phyloP scores from a whole-genome alignment of 2,329 filamentous ascomycete genomes.

The Arachnopeziza araneosa region DNA sequence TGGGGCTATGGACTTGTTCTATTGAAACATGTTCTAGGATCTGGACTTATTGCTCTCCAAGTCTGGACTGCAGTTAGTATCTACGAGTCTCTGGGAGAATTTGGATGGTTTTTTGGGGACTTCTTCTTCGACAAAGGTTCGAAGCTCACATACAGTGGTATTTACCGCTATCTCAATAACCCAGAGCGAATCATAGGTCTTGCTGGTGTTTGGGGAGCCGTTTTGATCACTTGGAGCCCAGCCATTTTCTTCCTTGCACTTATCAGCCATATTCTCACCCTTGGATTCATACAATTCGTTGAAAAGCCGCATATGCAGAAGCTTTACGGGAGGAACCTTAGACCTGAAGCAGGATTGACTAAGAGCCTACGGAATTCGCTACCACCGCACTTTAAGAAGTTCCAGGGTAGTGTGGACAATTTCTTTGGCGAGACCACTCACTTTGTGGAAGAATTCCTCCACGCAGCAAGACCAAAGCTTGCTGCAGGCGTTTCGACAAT shows the following conservation, averaged over 20 bases:
- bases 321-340: constrained; percentile 79
- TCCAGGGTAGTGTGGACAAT: constrained; percentile 81
- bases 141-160: constrained; percentile 91
- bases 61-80: constrained; percentile 91
- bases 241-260: constrained; percentile 83
- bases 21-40: constrained; percentile 80
- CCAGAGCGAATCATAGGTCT: constrained; percentile 91
- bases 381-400: constrained; percentile 74
- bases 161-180: constrained; percentile 97
- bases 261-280: constrained; percentile 75
- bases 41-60: constrained; percentile 76
- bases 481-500: constrained; percentile 81
- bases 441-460: constrained; percentile 86
- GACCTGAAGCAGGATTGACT: constrained; percentile 82
- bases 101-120: constrained; percentile 98
- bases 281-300: constrained; percentile 86
- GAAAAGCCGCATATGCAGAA: constrained; percentile 98
- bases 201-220: constrained; percentile 91
- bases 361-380: constrained; percentile 85
- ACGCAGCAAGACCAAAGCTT: constrained; percentile 78
- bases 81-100: constrained; percentile 92
- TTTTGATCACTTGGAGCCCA: constrained; percentile 85
- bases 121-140: constrained; percentile 92
- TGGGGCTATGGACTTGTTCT: constrained; percentile 84
- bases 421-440: constrained; percentile 82